Evolutionary conservation across 768 basidiomycete genomes (phyloP), one percentile per base, ranked within the genome.

Genomic region (Pleurotus eryngii): DNA sequence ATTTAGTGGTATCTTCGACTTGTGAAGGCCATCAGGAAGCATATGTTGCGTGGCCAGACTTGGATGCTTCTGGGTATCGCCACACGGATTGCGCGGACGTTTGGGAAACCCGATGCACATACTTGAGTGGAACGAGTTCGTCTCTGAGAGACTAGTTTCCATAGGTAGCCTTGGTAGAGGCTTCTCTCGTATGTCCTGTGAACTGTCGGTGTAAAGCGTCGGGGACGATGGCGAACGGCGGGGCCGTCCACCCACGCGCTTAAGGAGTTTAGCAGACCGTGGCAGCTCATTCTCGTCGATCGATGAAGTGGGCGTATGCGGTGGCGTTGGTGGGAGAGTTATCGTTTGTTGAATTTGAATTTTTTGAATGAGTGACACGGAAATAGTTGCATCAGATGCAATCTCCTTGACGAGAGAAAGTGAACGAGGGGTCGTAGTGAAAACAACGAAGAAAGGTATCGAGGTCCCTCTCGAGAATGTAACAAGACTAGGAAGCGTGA

Each of bases 371-470:
- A 90, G 75, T 0, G 83, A 83, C 9, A 89, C 81, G n/a, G 81
- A 80, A 30, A 89, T 82, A 11, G 86, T 87, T 5, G 89, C 85
- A 65, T 89, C 87, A 3, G 85, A 64, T 6, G 86, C 83, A 37
- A 90, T 87, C 64, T 90, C 87, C 57, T 77, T 79, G 7, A 83
- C 78, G 30, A 89, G 70, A 9, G 69, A 61, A 1, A 75, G 68
- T 15, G 83, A 85, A 40, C 82, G 75, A 15, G 84, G 81, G 6
- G 70, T 81, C 27, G 89, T 89, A 8, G 82, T 81, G 70, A 89
- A 89, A 26, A 89, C 84, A 51, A 88, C 85, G 63, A 84, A 90
- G 64, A 84, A 89, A 11, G 87, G 82, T 59, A 90, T 80, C n/a
- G 78, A 79, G 15, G 77, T 77, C 22, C 77, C 67, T 26, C 88